Evolutionary conservation across 495 filamentous ascomycete genomes (phyloP), one percentile per base, ranked within the genome.

Genomic region (Xylaria scruposa): DNA sequence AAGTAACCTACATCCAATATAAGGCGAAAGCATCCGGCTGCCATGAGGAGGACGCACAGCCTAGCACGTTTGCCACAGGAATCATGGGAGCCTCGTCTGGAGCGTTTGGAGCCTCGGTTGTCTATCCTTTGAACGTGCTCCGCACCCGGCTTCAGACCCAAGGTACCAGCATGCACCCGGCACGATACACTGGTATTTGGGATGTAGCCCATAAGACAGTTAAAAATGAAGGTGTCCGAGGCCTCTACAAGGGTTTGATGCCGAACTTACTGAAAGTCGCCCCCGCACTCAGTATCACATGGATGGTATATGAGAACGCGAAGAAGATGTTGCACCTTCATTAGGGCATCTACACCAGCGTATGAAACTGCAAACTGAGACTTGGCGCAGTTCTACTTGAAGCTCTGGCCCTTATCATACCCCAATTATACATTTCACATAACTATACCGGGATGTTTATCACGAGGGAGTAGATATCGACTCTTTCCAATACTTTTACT

Each of bases 251-350:
- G 79, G 96, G 96, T 2, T 84, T 98, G 70, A 97, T 95, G 36
- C 96, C 96, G 33, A 99, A 98, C 76, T 87, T 99, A 24, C 86
- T 98, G 75, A 99, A 99, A 82, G 96, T 99, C 44, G 94, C 95
- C 10, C 96, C 96, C 0, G 95, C 96, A 59, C 93, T 99, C 31
- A 97, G 93, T 71, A 99, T 99, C 81, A 94, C 95, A 53, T 99
- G 97, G 85, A 92, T 98, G 79, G 94, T 96, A 62, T 99, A 99
- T 79, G 96, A 99, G 81, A 97, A 98, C 77, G 89, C 93, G 63
- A 99, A 99, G 85, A 89, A 87, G 67, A 79, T 91, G 36, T 83
- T 98, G 72, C 88, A 90, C 26, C 83, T 98, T 70, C 89, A 83
- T 73, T 95, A 81, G 59, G 64, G 49, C 21, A 40, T 38, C 58